phyloP scores from a whole-genome alignment of 2,329 filamentous ascomycete species.

The Colletotrichum sublineola region DNA sequence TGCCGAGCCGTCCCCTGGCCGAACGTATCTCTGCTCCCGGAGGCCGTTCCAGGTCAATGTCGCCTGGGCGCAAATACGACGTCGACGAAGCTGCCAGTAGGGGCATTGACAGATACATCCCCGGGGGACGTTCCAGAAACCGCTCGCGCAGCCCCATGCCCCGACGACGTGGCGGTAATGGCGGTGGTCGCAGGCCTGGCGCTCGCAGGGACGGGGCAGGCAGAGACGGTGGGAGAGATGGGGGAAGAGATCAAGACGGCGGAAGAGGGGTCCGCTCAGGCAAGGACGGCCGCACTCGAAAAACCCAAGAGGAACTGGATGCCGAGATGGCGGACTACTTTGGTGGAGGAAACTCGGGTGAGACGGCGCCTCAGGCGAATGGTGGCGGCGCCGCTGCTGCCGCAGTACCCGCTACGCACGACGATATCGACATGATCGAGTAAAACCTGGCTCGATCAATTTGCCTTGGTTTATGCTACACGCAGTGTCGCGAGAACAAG shows the following conservation, averaged over 20 bases:
- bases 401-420: slow-evolving; percentile 52
- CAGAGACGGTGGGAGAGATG: slow-evolving; percentile 52
- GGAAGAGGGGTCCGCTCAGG: slow-evolving; percentile 54
- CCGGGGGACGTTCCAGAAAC: slow-evolving; percentile 62
- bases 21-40: slow-evolving; percentile 71
- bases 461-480: slow-evolving; percentile 13
- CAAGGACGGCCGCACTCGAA: slow-evolving; percentile 73
- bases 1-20: slow-evolving; percentile 69
- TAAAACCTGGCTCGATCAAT: slow-evolving; percentile 49
- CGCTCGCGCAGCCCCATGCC: slow-evolving; percentile 73
- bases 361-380: slow-evolving; percentile 54
- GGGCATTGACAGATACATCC: slow-evolving; percentile 84
- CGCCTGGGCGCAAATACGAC: slow-evolving; percentile 61
- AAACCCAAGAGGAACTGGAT: slow-evolving; percentile 92
- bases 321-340: slow-evolving; percentile 99
- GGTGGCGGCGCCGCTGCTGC: slow-evolving; percentile 53
- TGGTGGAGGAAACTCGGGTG: slow-evolving; percentile 58
- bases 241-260: slow-evolving; percentile 59
- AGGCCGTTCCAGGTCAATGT: slow-evolving; percentile 74
- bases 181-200: slow-evolving; percentile 65
- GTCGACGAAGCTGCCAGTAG: slow-evolving; percentile 73
- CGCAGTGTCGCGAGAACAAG: slow-evolving; percentile 10
- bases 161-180: slow-evolving; percentile 60
- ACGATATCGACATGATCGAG: slow-evolving; percentile 81
- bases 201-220: slow-evolving; percentile 59